phyloP scores from a whole-genome alignment of 2,329 filamentous ascomycete species.

The Whalleya microplaca region DNA sequence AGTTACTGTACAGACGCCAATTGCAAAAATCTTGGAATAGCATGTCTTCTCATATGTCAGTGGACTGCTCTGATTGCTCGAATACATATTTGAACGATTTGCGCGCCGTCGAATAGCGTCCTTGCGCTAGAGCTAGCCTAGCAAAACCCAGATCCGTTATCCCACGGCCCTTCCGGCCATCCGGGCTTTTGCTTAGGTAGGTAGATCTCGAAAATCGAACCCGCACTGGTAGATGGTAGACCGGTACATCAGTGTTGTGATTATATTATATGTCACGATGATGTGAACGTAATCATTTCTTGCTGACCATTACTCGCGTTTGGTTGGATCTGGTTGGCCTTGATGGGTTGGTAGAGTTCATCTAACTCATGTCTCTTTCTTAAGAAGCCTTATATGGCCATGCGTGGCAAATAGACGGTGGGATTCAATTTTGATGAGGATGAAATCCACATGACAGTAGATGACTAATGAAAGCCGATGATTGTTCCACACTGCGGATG shows the following conservation, averaged over 20 bases:
- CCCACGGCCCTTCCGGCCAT: constrained; percentile 24
- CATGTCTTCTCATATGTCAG: constrained; percentile 11
- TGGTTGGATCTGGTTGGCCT: no score
- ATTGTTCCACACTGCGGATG: not conserved
- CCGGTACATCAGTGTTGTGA: not conserved
- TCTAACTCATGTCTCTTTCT: not conserved
- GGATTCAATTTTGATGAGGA: not conserved
- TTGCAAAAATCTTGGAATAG: constrained; percentile 18
- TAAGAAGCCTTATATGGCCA: not conserved
- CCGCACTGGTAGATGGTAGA: no score
- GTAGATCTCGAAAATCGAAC: not conserved
- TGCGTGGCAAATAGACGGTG: not conserved
- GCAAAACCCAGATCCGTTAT: constrained; percentile 8
- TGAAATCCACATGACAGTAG: not conserved
- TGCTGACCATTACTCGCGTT: not conserved
- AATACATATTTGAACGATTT: constrained; percentile 17
- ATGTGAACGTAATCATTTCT: not conserved
- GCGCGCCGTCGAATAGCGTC: constrained; percentile 19
- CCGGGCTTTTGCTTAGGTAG: constrained; percentile 11
- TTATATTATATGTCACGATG: not conserved
- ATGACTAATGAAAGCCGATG: not conserved
- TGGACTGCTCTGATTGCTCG: constrained; percentile 18
- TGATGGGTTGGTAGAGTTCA: no score
- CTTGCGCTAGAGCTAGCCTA: constrained; percentile 12
- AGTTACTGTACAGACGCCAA: constrained; percentile 15